Percentiles rank a stretch among this genome's conserved stretches.
Conservation (phyloP, 495 filamentous ascomycete genomes). For the Hyaloscypha bicolor region DNA sequence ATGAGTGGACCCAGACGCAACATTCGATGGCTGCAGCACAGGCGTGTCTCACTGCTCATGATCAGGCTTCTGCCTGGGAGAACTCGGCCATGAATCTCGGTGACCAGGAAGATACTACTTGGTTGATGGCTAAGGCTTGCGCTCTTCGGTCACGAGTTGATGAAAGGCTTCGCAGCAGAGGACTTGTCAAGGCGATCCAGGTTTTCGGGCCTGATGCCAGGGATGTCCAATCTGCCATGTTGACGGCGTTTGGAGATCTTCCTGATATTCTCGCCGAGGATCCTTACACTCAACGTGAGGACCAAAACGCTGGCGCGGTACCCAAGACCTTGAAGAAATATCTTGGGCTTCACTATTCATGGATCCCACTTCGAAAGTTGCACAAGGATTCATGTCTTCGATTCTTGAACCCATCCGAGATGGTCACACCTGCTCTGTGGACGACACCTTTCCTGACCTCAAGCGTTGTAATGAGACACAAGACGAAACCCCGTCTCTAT, state of each 20-base stretch:
- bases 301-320: conserved; percentile 19
- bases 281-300: conserved; percentile 22
- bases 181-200: conserved; percentile 60
- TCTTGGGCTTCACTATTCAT: conserved; percentile 55
- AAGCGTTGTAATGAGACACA: conserved; percentile 63
- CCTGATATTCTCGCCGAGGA: conserved; percentile 42
- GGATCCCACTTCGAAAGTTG: conserved; percentile 71
- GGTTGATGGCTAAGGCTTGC: conserved; percentile 57
- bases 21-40: conserved; percentile 45
- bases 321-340: conserved; percentile 31
- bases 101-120: conserved; percentile 18
- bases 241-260: conserved; percentile 57
- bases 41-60: conserved; percentile 35
- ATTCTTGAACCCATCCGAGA: conserved; percentile 65
- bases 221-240: conserved; percentile 61
- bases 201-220: conserved; percentile 59
- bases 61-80: conserved; percentile 46
- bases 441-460: conserved; percentile 64
- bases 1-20: conserved; percentile 61
- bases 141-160: conserved; percentile 54
- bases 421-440: conserved; percentile 68
- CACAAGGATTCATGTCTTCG: conserved; percentile 66
- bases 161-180: conserved; percentile 64
- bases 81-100: conserved; percentile 41
- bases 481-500: conserved; percentile 60